A percentile compares a stretch with the other conserved stretches of the same genome.
phyloP scores from a whole-genome alignment of 345 rosid genomes.

The Acer yangbiense region DNA sequence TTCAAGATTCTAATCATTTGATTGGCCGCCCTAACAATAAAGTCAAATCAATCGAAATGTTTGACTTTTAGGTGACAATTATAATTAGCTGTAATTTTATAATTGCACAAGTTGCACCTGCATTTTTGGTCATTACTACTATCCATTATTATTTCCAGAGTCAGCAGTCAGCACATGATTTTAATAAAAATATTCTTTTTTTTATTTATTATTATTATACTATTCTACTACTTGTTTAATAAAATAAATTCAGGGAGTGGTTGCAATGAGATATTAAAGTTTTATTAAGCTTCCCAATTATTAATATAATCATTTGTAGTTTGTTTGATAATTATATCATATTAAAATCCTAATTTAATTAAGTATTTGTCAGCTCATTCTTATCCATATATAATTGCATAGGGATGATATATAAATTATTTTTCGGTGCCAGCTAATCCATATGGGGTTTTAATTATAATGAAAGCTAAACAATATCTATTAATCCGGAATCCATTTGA shows the following conservation, averaged over 20 bases:
- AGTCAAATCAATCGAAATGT: slow-evolving; percentile 20
- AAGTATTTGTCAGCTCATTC: not conserved
- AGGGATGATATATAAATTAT: slow-evolving; percentile 11
- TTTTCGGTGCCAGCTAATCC: slow-evolving; percentile 19
- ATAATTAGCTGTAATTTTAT: not conserved
- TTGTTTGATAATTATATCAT: not conserved
- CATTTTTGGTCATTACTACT: not conserved
- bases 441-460: not conserved
- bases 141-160: not conserved
- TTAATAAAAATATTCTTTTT: not conserved
- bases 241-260: not conserved
- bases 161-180: not conserved
- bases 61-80: slow-evolving; percentile 19
- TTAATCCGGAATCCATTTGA: no score
- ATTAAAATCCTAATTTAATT: not conserved
- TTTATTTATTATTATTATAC: no score
- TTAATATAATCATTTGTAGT: slow-evolving; percentile 6
- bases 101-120: not conserved
- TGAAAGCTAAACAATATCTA: not conserved
- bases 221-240: not conserved
- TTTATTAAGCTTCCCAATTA: not conserved
- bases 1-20: not conserved
- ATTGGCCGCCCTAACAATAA: slow-evolving; percentile 16
- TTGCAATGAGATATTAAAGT: slow-evolving; percentile 7
- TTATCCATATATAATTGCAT: slow-evolving; percentile 24